These are phyloP conservation scores for Blumeria graminis DNA, from an alignment of 2,329 filamentous ascomycete genomes.

Conservation along the genomic window DNA sequence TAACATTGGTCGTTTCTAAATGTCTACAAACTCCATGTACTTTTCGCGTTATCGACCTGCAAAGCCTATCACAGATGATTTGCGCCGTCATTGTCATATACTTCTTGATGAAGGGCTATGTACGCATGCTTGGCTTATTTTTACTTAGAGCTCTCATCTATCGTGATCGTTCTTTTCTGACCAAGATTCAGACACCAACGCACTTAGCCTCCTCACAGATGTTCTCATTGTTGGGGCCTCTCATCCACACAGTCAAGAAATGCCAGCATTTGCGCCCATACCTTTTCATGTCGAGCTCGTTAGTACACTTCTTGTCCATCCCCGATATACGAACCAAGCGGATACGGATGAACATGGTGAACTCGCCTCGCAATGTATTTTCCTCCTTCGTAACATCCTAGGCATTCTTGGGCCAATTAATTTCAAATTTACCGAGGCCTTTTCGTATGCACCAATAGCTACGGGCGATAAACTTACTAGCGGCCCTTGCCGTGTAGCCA, in stretches of 20 bases:
- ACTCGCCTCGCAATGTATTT: constrained; percentile 40
- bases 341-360: constrained; percentile 29
- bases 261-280: constrained; percentile 37
- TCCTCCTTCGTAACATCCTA: constrained; percentile 45
- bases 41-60: constrained; percentile 25
- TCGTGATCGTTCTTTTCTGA: neutral
- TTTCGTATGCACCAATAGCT: constrained; percentile 28
- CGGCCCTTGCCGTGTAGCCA: constrained; percentile 4
- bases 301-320: constrained; percentile 65
- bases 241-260: constrained; percentile 11
- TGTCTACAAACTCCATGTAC: too few species aligned
- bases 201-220: constrained; percentile 38
- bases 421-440: constrained; percentile 45
- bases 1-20: too few species aligned
- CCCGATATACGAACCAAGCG: constrained; percentile 50
- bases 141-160: neutral
- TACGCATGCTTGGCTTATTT: constrained; percentile 13
- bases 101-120: constrained; percentile 55
- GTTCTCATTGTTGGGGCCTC: constrained; percentile 29
- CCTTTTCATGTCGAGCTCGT: constrained; percentile 52
- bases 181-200: constrained; percentile 23
- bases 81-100: constrained; percentile 42
- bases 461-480: constrained; percentile 3
- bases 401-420: constrained; percentile 42
- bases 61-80: constrained; percentile 32